Percentiles rank a stretch among this genome's conserved stretches.
phyloP scores from a whole-genome alignment of 2,329 filamentous ascomycete species.

The Hypocreales sp. region DNA sequence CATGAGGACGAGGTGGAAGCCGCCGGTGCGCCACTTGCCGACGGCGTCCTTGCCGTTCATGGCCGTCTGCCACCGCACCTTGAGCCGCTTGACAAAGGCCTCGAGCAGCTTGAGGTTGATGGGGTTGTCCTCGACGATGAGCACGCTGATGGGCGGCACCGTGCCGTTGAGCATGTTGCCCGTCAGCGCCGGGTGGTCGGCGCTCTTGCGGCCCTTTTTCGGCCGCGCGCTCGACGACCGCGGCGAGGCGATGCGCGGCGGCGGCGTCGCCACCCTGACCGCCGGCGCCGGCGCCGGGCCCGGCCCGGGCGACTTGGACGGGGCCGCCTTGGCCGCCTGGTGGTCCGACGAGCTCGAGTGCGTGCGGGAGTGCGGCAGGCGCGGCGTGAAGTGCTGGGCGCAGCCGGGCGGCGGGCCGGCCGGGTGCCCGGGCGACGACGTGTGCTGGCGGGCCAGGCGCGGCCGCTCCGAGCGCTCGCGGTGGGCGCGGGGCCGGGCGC shows the following conservation, averaged over 20 bases:
- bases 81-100: conserved; percentile 88
- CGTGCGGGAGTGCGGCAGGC: conserved; percentile 36
- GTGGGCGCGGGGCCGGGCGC: conserved; percentile 36
- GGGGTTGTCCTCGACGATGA: conserved; percentile 97
- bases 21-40: conserved; percentile 79
- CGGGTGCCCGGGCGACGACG: conserved; percentile 49
- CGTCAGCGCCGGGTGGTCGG: conserved; percentile 20
- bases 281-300: conserved; percentile 24
- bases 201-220: conserved; percentile 39
- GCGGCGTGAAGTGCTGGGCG: conserved; percentile 19
- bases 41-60: conserved; percentile 92
- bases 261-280: conserved; percentile 36
- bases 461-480: conserved; percentile 43
- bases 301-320: conserved; percentile 37
- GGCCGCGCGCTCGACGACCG: conserved; percentile 25
- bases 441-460: conserved; percentile 54
- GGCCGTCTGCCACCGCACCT: conserved; percentile 93
- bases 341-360: conserved; percentile 44
- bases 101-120: conserved; percentile 92
- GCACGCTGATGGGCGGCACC: conserved; percentile 88
- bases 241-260: conserved; percentile 31
- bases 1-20: conserved; percentile 95
- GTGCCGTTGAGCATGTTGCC: conserved; percentile 60
- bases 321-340: conserved; percentile 29
- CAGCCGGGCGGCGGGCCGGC: conserved; percentile 15